These are phyloP conservation scores for Boechera divaricarpa DNA, from an alignment of 345 rosid species.

Conservation along the genomic window DNA sequence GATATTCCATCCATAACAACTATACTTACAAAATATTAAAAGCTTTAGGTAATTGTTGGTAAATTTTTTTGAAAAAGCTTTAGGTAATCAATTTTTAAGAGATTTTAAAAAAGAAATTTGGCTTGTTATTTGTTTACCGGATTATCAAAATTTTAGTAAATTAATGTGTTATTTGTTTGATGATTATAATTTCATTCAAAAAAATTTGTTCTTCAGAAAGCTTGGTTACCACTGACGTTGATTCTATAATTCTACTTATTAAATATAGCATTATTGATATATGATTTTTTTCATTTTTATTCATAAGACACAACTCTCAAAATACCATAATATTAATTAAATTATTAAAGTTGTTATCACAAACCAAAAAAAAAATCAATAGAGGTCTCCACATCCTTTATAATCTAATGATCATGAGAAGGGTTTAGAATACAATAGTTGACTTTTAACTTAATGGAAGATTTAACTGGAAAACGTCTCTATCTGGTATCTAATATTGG, in stretches of 20 bases:
- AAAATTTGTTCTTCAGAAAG: not conserved
- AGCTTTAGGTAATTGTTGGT: not conserved
- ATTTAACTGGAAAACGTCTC: constrained; percentile 28
- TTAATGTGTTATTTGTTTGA: not conserved
- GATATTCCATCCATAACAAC: not conserved
- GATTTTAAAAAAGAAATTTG: too few relatives aligned
- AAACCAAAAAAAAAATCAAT: not conserved
- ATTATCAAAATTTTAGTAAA: too few relatives aligned
- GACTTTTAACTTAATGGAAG: constrained; percentile 2
- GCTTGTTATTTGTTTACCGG: too few relatives aligned
- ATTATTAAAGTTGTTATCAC: not conserved
- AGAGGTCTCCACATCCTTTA: not conserved
- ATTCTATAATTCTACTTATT: too few relatives aligned
- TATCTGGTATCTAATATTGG: constrained; percentile 35
- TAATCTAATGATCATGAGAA: constrained; percentile 23
- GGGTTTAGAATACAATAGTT: constrained; percentile 18
- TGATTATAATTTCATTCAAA: not conserved
- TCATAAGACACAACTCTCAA: not conserved
- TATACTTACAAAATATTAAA: not conserved
- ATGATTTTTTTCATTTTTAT: not conserved
- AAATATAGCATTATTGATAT: not conserved
- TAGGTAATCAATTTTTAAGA: not conserved
- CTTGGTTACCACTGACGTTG: not conserved
- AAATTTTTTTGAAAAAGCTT: not conserved
- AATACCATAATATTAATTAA: not conserved